Percentiles rank a stretch among this genome's conserved stretches.
Evolutionary conservation across 164 flowering plant species (phyloP).

Genomic region (Kingdonia uniflora): DNA sequence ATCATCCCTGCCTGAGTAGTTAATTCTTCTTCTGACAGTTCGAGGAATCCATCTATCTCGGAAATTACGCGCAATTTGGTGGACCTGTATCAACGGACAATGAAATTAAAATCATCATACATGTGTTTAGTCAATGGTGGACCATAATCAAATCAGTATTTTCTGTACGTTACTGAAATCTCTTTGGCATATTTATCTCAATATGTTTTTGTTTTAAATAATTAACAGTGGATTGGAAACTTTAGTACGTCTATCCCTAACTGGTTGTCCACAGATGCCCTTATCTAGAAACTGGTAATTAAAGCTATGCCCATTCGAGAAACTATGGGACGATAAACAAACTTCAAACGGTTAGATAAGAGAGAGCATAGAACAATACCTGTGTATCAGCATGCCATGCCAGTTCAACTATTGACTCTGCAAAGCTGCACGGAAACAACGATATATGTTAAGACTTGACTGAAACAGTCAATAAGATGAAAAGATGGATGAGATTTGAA

Average conservation of each 20-base stretch:
- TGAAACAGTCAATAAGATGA: too few relatives aligned
- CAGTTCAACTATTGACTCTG: slow-evolving; percentile 63
- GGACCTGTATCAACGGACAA: slow-evolving; percentile 41
- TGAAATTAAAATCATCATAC: too few relatives aligned
- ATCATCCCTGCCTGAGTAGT: slow-evolving; percentile 39
- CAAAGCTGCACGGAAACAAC: slow-evolving; percentile 54
- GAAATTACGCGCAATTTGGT: slow-evolving; percentile 74
- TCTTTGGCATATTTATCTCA: too few relatives aligned
- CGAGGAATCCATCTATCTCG: slow-evolving; percentile 71
- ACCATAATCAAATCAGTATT: background rate
- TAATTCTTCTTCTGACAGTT: slow-evolving; percentile 25
- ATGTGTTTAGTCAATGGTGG: too few relatives aligned
- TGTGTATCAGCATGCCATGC: slow-evolving; percentile 68
- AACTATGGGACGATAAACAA: too few relatives aligned
- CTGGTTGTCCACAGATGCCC: too few relatives aligned
- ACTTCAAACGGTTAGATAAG: background rate
- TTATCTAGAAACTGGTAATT: background rate
- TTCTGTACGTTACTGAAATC: too few relatives aligned
- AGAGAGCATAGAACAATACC: slow-evolving; percentile 29
- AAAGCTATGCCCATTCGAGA: background rate
- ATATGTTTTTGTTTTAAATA: too few relatives aligned
- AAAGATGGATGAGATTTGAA: too few relatives aligned
- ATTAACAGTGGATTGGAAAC: too few relatives aligned
- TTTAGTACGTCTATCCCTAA: too few relatives aligned
- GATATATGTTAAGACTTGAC: background rate